Evolutionary conservation across 148 eudicot species (phyloP), one percentile per base, ranked within the genome.

Genomic region (Silene conica): DNA sequence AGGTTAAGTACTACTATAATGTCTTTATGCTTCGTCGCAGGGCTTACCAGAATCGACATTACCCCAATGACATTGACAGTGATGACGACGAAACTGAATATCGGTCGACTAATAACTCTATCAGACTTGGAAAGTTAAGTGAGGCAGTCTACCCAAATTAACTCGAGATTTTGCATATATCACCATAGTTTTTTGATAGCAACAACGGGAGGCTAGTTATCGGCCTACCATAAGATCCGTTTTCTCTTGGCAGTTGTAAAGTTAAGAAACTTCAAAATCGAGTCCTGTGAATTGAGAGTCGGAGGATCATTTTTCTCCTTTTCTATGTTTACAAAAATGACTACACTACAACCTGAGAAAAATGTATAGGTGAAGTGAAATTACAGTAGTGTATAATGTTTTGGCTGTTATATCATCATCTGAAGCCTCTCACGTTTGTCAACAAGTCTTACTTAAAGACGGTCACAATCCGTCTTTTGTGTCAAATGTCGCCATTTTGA

Each of bases 21-120:
- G 97, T 92, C 22, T 92, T 86, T 80, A 73, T 89, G 58, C 85
- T 95, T 21, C 77, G 77, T 20, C 89, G 92, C 9, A 84, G 96
- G 77, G 87, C 73, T 45, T 61, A 78, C 73, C 97, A 95, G 82
- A 95, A 95, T 75, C 74, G 97, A 81, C 77, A 71, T 34, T 72
- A 74, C 63, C 82, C 87, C 0, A 63, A 74, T 57, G 72, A 84
- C 64, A 82, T 90, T 38, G 86, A 90, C 68, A 92, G 96, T 64
- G 99, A 92, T 57, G 97, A 95, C 68, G 99, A 95, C 58, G 92
- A 89, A 57, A 78, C 87, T 0, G 96, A 85, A 62, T 78, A 74
- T 45, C 83, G 84, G 16, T 61, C 80, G 0, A 54, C 80, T 25
- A 69, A 62, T 34, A 83, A 81, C 63, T 68, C 80, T 28, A 68